These are phyloP conservation scores for Corymbia maculata DNA, from an alignment of 345 rosid genomes.

Conservation along the genomic window DNA sequence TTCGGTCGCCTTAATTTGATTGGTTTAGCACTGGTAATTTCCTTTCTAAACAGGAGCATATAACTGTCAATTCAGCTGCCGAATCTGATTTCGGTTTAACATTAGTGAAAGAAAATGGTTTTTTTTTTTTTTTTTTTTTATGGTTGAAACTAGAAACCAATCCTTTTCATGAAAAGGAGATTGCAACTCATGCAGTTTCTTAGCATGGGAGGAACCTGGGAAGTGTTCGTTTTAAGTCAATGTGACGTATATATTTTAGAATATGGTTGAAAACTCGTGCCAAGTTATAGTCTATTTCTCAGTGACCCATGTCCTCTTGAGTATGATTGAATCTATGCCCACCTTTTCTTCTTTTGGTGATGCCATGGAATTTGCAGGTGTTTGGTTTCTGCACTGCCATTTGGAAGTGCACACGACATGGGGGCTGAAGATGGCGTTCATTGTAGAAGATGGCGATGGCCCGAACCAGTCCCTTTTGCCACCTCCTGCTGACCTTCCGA, in stretches of 20 bases:
- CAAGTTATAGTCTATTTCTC: not conserved
- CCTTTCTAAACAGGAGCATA: not conserved
- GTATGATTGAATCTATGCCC: not conserved
- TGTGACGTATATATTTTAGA: not conserved
- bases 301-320: not conserved
- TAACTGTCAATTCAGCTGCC: not conserved
- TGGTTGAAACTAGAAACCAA: not conserved
- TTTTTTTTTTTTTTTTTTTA: not conserved
- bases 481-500: conserved; percentile 77
- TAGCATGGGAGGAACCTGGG: not conserved
- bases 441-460: conserved; percentile 62
- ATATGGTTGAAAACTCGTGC: not conserved
- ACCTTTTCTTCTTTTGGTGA: not conserved
- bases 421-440: conserved; percentile 83
- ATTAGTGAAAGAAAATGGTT: not conserved
- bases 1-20: not conserved
- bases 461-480: conserved; percentile 48
- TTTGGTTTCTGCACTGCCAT: conserved; percentile 85
- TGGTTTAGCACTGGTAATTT: not conserved
- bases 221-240: not conserved
- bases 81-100: not conserved
- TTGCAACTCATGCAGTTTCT: not conserved
- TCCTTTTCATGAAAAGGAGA: conserved; percentile 1
- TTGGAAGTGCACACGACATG: conserved; percentile 78
- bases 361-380: conserved; percentile 21